These are phyloP conservation scores for Phytophthora brassicae DNA, from an alignment of 352 stramenopile genomes.

Conservation along the genomic window DNA sequence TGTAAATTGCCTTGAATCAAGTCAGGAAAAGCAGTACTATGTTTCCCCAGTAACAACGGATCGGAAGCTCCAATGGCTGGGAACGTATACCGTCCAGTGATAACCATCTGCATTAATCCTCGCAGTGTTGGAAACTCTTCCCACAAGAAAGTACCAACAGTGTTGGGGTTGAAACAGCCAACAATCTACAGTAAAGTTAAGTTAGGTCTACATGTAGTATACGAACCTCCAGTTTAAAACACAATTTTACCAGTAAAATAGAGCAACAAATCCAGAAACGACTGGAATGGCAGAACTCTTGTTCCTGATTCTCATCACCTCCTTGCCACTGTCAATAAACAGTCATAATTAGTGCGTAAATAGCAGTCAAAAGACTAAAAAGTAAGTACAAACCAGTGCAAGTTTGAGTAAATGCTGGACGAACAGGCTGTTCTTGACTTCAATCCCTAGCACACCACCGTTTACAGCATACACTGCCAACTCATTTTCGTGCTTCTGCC, in stretches of 20 bases:
- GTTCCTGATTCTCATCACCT: slow-evolving; percentile 56
- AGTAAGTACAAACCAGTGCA: slow-evolving; percentile 42
- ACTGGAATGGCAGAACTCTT: slow-evolving; percentile 77
- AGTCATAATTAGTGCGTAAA: not conserved
- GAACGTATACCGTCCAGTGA: slow-evolving; percentile 76
- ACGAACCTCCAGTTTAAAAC: not conserved
- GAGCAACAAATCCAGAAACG: slow-evolving; percentile 85
- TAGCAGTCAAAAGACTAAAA: not conserved
- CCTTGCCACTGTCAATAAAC: slow-evolving; percentile 42
- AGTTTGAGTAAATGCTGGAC: slow-evolving; percentile 62
- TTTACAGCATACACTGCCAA: slow-evolving; percentile 52
- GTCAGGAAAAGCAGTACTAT: slow-evolving; percentile 53
- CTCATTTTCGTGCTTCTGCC: slow-evolving; percentile 54
- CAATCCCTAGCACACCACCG: slow-evolving; percentile 70
- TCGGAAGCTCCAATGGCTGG: slow-evolving; percentile 62
- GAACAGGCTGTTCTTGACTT: slow-evolving; percentile 61
- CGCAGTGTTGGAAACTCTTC: slow-evolving; percentile 71
- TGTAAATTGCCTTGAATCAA: slow-evolving; percentile 62
- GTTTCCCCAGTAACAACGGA: slow-evolving; percentile 58
- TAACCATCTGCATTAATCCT: slow-evolving; percentile 86
- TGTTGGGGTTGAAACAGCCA: slow-evolving; percentile 76
- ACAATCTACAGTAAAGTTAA: slow-evolving; percentile 27
- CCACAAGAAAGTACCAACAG: slow-evolving; percentile 79
- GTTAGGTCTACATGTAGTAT: not conserved
- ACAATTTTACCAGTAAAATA: slow-evolving; percentile 69